Evolutionary conservation across 768 basidiomycete genomes (phyloP), one percentile per base, ranked within the genome.

Genomic region (Favolaschia claudopus): DNA sequence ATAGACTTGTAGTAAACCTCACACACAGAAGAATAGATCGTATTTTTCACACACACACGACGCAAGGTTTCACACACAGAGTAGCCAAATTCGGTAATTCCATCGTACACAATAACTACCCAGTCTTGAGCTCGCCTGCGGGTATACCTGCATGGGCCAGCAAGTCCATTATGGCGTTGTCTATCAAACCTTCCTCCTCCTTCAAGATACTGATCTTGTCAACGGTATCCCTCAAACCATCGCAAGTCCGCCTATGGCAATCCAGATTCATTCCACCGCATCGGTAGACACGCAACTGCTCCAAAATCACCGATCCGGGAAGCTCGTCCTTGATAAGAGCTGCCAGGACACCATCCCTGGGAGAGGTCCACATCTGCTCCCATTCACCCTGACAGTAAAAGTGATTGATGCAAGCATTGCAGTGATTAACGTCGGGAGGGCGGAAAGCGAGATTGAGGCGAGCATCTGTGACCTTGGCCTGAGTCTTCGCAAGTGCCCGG

Each of bases 401-500:
- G 6, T 27, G 20, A 9, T 25, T 56, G 6, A 15, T 8, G 38
- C 55, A 57, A 45, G 38, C 40, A 9, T 20, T 57, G 29, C 2
- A 17, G 13, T 48, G 55, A 15, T 10, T 42, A 8, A 25, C n/a
- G 4, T 1, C 13, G 0, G 49, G 49, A n/a, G n/a, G 38, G 3
- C 37, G 17, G 3, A 32, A 6, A 2, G 49, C 49, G 2, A 58
- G 57, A 7, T 15, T 22, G 14, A 47, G 13, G 4, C 58, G 45
- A 12, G 28, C 24, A 28, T 60, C 46, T 9, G 17, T 3, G 3
- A 60, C 58, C 13, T 24, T 5, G 1, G 58, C 51, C 38, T 60
- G 58, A 33, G 58, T 28, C 20, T 20, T 60, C 1, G 51, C 58
- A 22, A 60, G 27, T 0, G 51, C 51, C 3, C 58, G 51, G 32